phyloP scores from a whole-genome alignment of 2,329 filamentous ascomycete genomes.

The Diaporthe citrichinensis region DNA sequence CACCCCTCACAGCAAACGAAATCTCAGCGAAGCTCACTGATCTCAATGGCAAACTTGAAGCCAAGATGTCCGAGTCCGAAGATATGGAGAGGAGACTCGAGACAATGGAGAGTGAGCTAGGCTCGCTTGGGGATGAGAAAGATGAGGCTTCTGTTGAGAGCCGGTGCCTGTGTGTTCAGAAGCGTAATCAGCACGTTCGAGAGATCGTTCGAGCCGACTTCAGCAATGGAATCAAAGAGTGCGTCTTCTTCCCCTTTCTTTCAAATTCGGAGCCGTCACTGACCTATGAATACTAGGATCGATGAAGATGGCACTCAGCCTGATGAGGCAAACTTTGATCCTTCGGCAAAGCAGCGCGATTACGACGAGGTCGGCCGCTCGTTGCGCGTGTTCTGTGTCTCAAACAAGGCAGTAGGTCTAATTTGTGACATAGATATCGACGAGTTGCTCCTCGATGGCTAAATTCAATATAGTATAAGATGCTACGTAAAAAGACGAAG shows the following conservation, averaged over 20 bases:
- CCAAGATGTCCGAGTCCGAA: not conserved
- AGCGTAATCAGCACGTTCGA: not conserved
- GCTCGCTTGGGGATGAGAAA: not conserved
- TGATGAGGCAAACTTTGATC: constrained; percentile 68
- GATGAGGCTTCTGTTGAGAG: not conserved
- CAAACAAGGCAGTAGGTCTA: constrained; percentile 61
- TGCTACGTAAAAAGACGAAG: not conserved
- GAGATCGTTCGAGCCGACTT: constrained; percentile 23
- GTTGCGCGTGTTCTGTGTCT: constrained; percentile 62
- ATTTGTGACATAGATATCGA: no score
- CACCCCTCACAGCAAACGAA: not conserved
- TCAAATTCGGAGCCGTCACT: no score
- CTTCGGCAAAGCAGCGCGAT: constrained; percentile 66
- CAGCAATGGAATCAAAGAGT: constrained; percentile 27
- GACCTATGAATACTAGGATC: no score
- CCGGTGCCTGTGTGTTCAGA: constrained; percentile 21
- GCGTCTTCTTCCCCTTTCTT: no score
- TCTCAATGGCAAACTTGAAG: not conserved
- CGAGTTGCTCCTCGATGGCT: no score
- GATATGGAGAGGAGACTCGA: not conserved
- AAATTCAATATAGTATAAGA: no score
- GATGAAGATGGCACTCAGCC: constrained; percentile 69
- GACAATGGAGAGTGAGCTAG: not conserved
- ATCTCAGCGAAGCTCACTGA: not conserved
- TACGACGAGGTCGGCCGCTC: constrained; percentile 69